Conservation (phyloP, 306 rosid species). For the Amphicarpaea edgeworthii region DNA sequence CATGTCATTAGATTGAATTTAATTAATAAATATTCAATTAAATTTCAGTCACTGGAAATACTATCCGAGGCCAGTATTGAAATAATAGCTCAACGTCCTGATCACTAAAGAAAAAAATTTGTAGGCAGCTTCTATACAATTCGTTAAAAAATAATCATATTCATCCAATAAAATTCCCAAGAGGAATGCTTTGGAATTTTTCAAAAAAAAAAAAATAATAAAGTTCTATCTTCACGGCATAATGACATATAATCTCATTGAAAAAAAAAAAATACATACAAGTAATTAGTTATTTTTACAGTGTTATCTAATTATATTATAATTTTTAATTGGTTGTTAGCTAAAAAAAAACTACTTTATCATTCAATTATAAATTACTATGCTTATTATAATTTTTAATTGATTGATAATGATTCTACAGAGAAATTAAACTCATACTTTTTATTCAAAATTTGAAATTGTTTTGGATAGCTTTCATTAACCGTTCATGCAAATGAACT, state of each 20-base stretch:
- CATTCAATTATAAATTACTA: too few relatives aligned
- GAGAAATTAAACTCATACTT: not conserved
- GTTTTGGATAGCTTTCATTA: not conserved
- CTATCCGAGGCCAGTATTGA: not conserved
- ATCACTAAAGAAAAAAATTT: too few relatives aligned
- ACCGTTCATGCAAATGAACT: not conserved
- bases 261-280: not conserved
- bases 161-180: not conserved
- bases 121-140: too few relatives aligned
- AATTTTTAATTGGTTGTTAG: too few relatives aligned
- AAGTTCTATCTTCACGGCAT: too few relatives aligned
- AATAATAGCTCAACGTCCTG: not conserved
- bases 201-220: too few relatives aligned
- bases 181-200: not conserved
- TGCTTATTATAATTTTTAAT: too few relatives aligned
- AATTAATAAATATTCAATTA: not conserved
- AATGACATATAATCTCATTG: not conserved
- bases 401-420: not conserved
- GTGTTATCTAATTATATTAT: too few relatives aligned
- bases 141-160: too few relatives aligned
- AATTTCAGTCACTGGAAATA: not conserved
- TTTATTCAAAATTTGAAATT: not conserved
- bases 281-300: not conserved
- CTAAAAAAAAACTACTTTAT: too few relatives aligned
- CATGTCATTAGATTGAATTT: not conserved